Conservation (phyloP, 805 yeast genomes). For the Kazachstania viticola region DNA sequence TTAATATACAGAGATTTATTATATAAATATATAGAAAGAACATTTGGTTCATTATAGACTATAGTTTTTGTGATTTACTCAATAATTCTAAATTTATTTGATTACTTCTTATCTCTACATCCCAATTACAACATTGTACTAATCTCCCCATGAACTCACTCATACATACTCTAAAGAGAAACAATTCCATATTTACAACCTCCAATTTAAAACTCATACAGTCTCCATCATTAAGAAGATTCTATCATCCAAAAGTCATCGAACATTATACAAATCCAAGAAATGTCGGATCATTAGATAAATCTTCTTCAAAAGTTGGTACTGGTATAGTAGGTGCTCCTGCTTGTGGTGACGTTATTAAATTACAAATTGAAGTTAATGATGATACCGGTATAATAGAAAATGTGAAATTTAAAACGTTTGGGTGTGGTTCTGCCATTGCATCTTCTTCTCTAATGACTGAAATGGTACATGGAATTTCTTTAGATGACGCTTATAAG, state of each 20-base stretch:
- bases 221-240: too few relatives aligned
- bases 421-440: constrained; percentile 98
- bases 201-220: too few relatives aligned
- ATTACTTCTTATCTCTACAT: too few relatives aligned
- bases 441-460: constrained; percentile 94
- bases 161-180: too few relatives aligned
- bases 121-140: too few relatives aligned
- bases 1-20: too few relatives aligned
- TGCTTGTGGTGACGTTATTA: constrained; percentile 99
- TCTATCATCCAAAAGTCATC: constrained; percentile 82
- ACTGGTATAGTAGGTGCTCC: constrained; percentile 98
- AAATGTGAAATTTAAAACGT: constrained; percentile 95
- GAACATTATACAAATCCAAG: constrained; percentile 96
- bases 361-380: constrained; percentile 86
- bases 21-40: too few relatives aligned
- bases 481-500: constrained; percentile 83
- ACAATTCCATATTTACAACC: too few relatives aligned
- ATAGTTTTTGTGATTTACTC: too few relatives aligned
- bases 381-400: constrained; percentile 83
- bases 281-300: constrained; percentile 89
- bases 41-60: too few relatives aligned
- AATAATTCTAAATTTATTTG: too few relatives aligned
- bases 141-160: too few relatives aligned
- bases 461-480: constrained; percentile 88
- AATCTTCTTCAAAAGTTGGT: constrained; percentile 66